Evolutionary conservation across 306 rosid species (phyloP).

Genomic region (Glycine soja): DNA sequence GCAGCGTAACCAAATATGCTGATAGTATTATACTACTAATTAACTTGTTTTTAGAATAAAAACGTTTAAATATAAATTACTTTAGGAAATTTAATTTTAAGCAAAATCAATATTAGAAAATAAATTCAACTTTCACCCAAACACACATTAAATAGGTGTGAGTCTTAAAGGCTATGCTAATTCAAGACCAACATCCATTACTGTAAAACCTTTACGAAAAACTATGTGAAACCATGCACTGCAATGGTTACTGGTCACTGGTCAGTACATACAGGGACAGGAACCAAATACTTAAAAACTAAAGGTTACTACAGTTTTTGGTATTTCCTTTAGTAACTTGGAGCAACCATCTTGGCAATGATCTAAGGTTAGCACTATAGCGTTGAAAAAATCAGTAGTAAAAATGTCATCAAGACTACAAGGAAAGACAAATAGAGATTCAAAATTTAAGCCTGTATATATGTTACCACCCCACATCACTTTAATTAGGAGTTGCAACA

Average conservation of each 20-base stretch:
- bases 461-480: slow-evolving; percentile 4
- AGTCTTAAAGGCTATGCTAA: too few relatives aligned
- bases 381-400: slow-evolving; percentile 10
- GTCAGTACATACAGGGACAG: background rate
- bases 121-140: background rate
- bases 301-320: background rate
- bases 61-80: background rate
- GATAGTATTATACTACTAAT: too few relatives aligned
- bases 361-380: background rate
- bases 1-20: too few relatives aligned
- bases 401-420: background rate
- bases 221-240: slow-evolving; percentile 32
- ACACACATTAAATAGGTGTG: background rate
- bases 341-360: slow-evolving; percentile 28
- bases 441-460: slow-evolving; percentile 12
- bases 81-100: background rate
- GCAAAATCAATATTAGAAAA: background rate
- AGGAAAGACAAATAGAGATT: slow-evolving; percentile 4
- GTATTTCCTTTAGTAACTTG: background rate
- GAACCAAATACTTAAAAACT: background rate
- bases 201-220: background rate
- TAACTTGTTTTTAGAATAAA: too few relatives aligned
- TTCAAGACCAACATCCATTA: too few relatives aligned
- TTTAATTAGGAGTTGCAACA: background rate
- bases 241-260: background rate